Percentiles rank a stretch among this genome's conserved stretches.
Evolutionary conservation across 2,329 filamentous ascomycete genomes (phyloP).

Genomic region (Reticulascus tulasneorum): DNA sequence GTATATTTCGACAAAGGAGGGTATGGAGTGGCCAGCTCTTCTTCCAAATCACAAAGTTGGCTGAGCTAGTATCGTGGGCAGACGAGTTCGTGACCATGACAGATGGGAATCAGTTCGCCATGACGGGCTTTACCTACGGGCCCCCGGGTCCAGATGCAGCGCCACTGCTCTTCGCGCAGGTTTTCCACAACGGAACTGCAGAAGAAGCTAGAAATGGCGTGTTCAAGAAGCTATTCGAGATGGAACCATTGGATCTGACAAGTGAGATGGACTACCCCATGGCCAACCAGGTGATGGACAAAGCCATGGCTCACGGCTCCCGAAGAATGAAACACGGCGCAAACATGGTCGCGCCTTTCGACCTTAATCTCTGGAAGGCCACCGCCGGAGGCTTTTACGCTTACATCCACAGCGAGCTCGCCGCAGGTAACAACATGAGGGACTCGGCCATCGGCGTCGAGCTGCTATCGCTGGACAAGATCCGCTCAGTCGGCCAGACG

Average conservation of each 20-base stretch:
- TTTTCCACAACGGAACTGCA: constrained; percentile 32
- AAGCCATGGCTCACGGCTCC: constrained; percentile 29
- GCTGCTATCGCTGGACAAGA: constrained; percentile 34
- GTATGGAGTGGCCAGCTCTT: constrained; percentile 26
- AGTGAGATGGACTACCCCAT: constrained; percentile 35
- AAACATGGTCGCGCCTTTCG: constrained; percentile 38
- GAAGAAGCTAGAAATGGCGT: constrained; percentile 26
- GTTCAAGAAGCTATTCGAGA: constrained; percentile 31
- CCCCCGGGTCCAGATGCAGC: constrained; percentile 23
- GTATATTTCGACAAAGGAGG: constrained; percentile 24
- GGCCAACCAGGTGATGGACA: constrained; percentile 34
- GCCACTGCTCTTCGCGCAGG: constrained; percentile 21
- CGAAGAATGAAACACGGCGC: constrained; percentile 37
- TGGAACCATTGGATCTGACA: constrained; percentile 32
- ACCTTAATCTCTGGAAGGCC: constrained; percentile 24
- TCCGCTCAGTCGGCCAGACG: constrained; percentile 27
- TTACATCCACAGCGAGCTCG: constrained; percentile 15
- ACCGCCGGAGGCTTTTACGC: constrained; percentile 25
- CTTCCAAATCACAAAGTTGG: constrained; percentile 21
- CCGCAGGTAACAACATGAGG: constrained; percentile 18
- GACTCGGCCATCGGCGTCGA: constrained; percentile 34
- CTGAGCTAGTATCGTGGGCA: constrained; percentile 19
- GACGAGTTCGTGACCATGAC: constrained; percentile 25
- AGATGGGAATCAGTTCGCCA: constrained; percentile 14
- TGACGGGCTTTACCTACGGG: constrained; percentile 13